A percentile compares a stretch with the other conserved stretches of the same genome.
These are phyloP conservation scores for Plasmodium gonderi DNA, from an alignment of 169 alveolate genomes.

Conservation along the genomic window DNA sequence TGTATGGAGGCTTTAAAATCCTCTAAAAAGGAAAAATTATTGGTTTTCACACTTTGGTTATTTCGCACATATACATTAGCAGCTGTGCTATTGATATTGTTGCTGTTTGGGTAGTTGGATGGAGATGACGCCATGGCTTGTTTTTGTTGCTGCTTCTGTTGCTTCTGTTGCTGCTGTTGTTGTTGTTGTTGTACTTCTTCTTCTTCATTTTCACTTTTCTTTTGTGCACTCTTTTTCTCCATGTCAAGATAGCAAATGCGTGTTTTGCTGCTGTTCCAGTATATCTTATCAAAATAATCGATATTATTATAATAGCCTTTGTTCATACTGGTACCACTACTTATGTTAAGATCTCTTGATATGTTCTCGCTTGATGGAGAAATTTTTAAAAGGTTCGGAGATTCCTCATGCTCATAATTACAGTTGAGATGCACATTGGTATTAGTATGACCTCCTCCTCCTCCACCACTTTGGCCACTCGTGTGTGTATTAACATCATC, in stretches of 20 bases:
- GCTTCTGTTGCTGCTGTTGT: not conserved
- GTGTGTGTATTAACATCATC: not conserved
- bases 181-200: not conserved
- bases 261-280: not conserved
- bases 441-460: not conserved
- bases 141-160: not conserved
- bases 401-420: not conserved
- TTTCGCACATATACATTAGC: not conserved
- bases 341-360: not conserved
- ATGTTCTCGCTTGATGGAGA: not conserved
- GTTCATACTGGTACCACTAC: not conserved
- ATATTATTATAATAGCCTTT: not conserved
- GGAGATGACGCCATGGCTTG: not conserved
- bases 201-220: no score
- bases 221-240: no score
- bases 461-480: not conserved
- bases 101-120: not conserved
- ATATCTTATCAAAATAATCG: not conserved
- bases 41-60: not conserved
- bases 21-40: constrained; percentile 11
- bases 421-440: not conserved
- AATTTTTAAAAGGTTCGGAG: not conserved
- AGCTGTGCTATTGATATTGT: not conserved
- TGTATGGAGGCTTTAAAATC: constrained; percentile 7
- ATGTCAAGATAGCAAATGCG: no score